Evolutionary conservation across 805 yeast genomes (phyloP).

Genomic region (Myxozyma sirexii): DNA sequence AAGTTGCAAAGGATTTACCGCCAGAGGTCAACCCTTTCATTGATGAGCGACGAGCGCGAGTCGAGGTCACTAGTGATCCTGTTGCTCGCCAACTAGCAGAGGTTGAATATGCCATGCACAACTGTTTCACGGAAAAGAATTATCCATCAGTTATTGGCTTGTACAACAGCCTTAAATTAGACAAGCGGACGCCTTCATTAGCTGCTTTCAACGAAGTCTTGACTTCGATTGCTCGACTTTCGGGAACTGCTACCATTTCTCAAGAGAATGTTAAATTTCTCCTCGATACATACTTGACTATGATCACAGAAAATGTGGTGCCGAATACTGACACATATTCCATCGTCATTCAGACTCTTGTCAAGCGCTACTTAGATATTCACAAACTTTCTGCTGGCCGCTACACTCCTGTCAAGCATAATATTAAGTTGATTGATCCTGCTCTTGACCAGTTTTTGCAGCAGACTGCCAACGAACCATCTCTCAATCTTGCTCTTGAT

Average conservation of each 20-base stretch:
- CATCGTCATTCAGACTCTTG: slow-evolving; percentile 21
- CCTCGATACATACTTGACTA: slow-evolving; percentile 17
- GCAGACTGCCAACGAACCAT: slow-evolving; percentile 23
- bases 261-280: not conserved
- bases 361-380: slow-evolving; percentile 7
- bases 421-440: slow-evolving; percentile 6
- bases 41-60: not conserved
- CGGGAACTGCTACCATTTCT: not conserved
- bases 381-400: slow-evolving; percentile 1
- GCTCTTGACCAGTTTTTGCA: slow-evolving; percentile 7
- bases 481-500: slow-evolving; percentile 39
- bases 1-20: slow-evolving; percentile 1
- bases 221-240: not conserved
- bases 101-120: not conserved
- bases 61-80: slow-evolving; percentile 30
- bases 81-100: slow-evolving; percentile 7
- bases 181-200: not conserved
- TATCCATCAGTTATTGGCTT: not conserved
- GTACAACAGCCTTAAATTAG: not conserved
- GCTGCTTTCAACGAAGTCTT: not conserved
- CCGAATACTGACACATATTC: slow-evolving; percentile 29
- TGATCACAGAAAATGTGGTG: slow-evolving; percentile 24
- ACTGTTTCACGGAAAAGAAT: not conserved
- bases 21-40: slow-evolving; percentile 3
- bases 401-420: slow-evolving; percentile 14